Evolutionary conservation across 2,329 filamentous ascomycete species (phyloP), one percentile per base, ranked within the genome.

Genomic region (Malbranchea cinnamomea): DNA sequence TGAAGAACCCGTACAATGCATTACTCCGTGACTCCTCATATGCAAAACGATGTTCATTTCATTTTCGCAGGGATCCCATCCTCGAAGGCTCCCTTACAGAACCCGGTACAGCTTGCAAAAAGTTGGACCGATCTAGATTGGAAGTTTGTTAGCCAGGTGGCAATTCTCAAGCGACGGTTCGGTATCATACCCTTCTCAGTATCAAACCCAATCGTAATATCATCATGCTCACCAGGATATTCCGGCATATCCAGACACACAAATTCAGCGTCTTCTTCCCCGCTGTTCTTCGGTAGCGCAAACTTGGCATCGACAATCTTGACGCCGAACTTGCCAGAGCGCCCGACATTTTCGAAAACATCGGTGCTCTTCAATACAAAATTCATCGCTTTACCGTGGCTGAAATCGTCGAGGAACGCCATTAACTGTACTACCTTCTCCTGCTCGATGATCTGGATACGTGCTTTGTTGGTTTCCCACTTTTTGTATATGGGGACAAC

Each of bases 401-500:
- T 72, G 53, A 92, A 93, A 36, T 85, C 79, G 40, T 83, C 76
- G 50, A 93, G 89, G 57, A 92, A 94, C 3, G 76, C 83, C 13
- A 91, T 59, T 17, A 94, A 60, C 50, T 92, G 82, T 13, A 79
- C 56, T 9, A 78, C 68, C 45, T 74, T 79, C 38, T 84, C 79
- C 40, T 78, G 75, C 40, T 73, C 66, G 20, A 93, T 72, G 21
- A 93, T 65, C 49, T 93, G 84, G 5, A 93, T 63, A 20, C 85
- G 73, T 6, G 81, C 81, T 21, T 67, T 68, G n/a, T 67, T 72
- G 2, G 84, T 80, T 48, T 91, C 83, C 81, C 82, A 91, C 53
- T 89, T 89, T 58, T 93, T 92, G 59, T 91, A 80, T 41, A 93
- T 87, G 0, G 82, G 82, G 10, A 92, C 82, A 8, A 93, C 81